A percentile compares a stretch with the other conserved stretches of the same genome.
Evolutionary conservation across 2,329 filamentous ascomycete species (phyloP).

Genomic region (Lasiodiplodia gonubiensis): DNA sequence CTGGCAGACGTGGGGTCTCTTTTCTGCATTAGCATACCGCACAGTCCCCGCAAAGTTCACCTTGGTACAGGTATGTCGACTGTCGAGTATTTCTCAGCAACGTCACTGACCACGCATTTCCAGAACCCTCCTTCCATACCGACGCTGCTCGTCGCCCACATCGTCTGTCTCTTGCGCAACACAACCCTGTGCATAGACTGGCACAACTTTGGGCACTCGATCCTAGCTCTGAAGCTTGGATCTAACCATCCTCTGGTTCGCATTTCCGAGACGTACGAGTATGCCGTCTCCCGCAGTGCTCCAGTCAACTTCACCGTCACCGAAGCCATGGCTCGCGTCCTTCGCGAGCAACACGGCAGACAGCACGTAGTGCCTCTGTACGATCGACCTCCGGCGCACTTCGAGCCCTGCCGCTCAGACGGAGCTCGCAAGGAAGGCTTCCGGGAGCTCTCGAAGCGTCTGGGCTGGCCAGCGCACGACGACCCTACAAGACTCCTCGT

Average conservation of each 20-base stretch:
- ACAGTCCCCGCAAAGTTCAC: conserved; percentile 81
- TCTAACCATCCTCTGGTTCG: conserved; percentile 74
- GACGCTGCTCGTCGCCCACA: conserved; percentile 75
- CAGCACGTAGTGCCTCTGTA: conserved; percentile 59
- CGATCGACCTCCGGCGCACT: conserved; percentile 83
- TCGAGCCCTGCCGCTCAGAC: conserved; percentile 68
- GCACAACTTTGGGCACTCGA: conserved; percentile 99
- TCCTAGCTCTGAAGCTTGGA: conserved; percentile 73
- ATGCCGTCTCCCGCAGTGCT: conserved; percentile 69
- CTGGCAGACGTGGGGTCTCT: conserved; percentile 77
- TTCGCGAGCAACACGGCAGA: conserved; percentile 56
- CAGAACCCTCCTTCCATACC: conserved; percentile 96
- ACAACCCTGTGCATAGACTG: conserved; percentile 90
- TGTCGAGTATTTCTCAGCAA: not conserved
- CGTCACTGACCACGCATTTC: not conserved
- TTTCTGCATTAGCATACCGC: conserved; percentile 73
- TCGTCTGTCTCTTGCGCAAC: conserved; percentile 76
- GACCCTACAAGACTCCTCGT: conserved; percentile 74
- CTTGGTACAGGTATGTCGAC: conserved; percentile 69
- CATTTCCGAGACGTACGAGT: conserved; percentile 80
- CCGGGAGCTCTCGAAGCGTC: conserved; percentile 56
- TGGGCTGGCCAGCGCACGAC: conserved; percentile 68
- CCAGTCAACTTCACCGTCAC: conserved; percentile 86
- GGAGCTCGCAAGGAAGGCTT: conserved; percentile 47
- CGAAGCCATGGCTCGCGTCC: conserved; percentile 79